Evolutionary conservation across 2,329 filamentous ascomycete species (phyloP).

Genomic region (Lizonia empirigonia): DNA sequence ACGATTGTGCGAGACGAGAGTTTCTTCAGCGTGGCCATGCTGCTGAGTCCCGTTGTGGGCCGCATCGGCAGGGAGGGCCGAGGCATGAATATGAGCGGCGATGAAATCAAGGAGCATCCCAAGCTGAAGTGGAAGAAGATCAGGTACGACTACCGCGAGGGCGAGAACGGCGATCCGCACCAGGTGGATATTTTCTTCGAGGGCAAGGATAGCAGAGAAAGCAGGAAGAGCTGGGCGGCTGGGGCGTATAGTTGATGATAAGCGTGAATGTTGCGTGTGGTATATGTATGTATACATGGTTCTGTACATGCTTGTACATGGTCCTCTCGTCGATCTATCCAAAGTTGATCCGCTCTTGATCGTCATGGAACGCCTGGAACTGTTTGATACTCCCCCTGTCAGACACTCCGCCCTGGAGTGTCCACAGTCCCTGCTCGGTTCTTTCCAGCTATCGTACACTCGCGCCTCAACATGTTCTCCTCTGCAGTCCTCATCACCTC

Average conservation of each 20-base stretch:
- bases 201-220: constrained; percentile 27
- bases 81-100: constrained; percentile 34
- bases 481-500: background rate
- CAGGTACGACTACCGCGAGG: constrained; percentile 36
- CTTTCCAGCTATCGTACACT: constrained; percentile 4
- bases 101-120: constrained; percentile 36
- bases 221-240: constrained; percentile 30
- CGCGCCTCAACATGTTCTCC: background rate
- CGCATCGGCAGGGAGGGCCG: constrained; percentile 27
- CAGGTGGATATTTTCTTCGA: constrained; percentile 36
- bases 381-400: background rate
- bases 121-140: constrained; percentile 35
- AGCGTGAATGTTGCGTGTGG: constrained; percentile 1
- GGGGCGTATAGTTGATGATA: constrained; percentile 28
- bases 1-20: constrained; percentile 36
- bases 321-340: background rate
- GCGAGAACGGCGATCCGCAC: constrained; percentile 31
- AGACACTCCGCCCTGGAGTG: background rate
- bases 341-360: background rate
- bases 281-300: constrained; percentile 13
- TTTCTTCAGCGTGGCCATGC: constrained; percentile 35
- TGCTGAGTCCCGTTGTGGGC: constrained; percentile 34
- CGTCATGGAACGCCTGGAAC: background rate
- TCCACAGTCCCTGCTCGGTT: background rate
- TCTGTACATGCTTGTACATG: constrained; percentile 12